A percentile compares a stretch with the other conserved stretches of the same genome.
Evolutionary conservation across 2,329 filamentous ascomycete species (phyloP).

Genomic region (Clonostachys chloroleuca): DNA sequence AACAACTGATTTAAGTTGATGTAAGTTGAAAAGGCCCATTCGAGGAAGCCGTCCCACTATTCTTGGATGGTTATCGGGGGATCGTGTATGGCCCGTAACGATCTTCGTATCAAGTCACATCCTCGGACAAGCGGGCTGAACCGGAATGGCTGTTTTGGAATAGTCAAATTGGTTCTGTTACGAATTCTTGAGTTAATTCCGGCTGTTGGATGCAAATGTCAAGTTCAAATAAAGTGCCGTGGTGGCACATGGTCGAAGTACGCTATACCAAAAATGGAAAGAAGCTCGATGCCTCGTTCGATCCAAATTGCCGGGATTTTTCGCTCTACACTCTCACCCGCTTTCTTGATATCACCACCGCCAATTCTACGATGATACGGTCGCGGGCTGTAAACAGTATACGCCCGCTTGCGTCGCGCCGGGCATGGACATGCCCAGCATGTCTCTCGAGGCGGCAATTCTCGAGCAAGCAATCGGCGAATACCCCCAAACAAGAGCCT

Average conservation of each 20-base stretch:
- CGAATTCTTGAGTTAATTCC: no score
- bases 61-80: no score
- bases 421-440: slow-evolving; percentile 22
- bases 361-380: slow-evolving; percentile 18
- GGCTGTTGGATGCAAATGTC: no score
- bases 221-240: no score
- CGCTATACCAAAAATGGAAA: slow-evolving; percentile 15
- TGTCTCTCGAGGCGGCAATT: slow-evolving; percentile 8
- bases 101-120: no score
- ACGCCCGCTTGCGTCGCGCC: slow-evolving; percentile 8
- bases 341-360: neutral
- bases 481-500: slow-evolving; percentile 13
- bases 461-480: neutral
- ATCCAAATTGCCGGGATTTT: neutral
- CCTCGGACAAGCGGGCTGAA: no score
- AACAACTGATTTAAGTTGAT: no score
- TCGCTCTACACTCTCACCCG: slow-evolving; percentile 6
- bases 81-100: no score
- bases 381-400: slow-evolving; percentile 11
- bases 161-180: no score
- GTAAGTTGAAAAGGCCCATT: no score
- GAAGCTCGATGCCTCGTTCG: slow-evolving; percentile 7
- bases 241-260: neutral
- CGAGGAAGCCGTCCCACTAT: no score
- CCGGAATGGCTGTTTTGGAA: no score